Conservation (phyloP, 1,284 basidiomycete genomes). For the Boletus subluridellus region DNA sequence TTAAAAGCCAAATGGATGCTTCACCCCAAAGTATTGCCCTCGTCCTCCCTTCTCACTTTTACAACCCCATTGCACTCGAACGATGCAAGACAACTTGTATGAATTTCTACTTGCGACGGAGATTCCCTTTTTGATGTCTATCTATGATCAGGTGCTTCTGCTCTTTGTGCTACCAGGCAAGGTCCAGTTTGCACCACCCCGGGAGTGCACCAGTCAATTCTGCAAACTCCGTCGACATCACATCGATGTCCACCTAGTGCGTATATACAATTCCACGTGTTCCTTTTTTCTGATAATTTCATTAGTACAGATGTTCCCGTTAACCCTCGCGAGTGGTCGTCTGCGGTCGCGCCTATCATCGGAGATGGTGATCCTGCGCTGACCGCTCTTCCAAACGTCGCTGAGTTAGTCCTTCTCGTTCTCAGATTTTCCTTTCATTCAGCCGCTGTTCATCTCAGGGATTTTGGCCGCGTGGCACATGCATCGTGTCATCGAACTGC, state of each 20-base stretch:
- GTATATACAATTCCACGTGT: background rate
- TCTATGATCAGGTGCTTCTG: slow-evolving; percentile 2
- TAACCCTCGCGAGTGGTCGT: background rate
- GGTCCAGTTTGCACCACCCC: background rate
- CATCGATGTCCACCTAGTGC: slow-evolving; percentile 1
- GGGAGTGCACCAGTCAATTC: background rate
- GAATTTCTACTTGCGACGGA: background rate
- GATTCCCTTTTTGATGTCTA: background rate
- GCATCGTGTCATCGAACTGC: background rate
- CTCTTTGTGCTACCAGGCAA: background rate
- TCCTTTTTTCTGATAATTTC: slow-evolving; percentile 6
- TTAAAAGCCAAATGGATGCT: slow-evolving; percentile 9
- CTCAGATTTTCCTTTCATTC: background rate
- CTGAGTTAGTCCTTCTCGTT: slow-evolving; percentile 14
- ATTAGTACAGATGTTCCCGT: background rate
- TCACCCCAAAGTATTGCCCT: background rate
- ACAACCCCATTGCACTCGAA: background rate
- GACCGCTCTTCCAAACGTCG: background rate
- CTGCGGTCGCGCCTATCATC: background rate
- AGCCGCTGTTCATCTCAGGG: slow-evolving; percentile 4
- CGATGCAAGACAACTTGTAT: slow-evolving; percentile 17
- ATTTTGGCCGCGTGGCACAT: background rate
- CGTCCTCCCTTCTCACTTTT: background rate
- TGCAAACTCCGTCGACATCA: background rate
- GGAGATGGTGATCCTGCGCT: background rate